Base-by-base conservation (phyloP, 768 basidiomycete genomes). In the Neoboletus brunneissimus region DNA sequence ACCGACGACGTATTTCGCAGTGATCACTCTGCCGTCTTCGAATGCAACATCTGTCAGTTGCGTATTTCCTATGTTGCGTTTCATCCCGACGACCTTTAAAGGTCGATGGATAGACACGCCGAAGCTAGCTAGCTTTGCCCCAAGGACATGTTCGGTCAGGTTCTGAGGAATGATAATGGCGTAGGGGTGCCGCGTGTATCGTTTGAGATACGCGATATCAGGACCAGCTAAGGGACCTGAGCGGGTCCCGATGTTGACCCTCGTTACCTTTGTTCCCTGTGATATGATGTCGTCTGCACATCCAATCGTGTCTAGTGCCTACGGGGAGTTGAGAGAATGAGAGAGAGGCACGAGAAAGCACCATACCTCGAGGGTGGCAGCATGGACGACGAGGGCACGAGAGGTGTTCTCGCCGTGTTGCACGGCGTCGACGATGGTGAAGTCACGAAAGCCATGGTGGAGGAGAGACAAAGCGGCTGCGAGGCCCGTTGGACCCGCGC, bases 311-410 rank as follows among this genome's bases (percentile, higher is more conserved):
- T 82, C 77, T 5, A 84, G 67, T 0, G 77, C 75, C 48, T 48
- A 35, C 32, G 22, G 12, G 1, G 2, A 5, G 18, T 23, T 48
- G 10, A 48, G 32, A 34, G 9, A 31, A 10, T 1, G 10, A 31
- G 9, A 18, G 23, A 5, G 16, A 8, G 3, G 4, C 10, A 15
- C 11, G n/a, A n/a, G 1, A 11, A 48, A 3, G 3, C 4, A 1
- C 0, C 22, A 6, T 45, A 80, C 81, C 73, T 83, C 82, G 20
- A 84, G 69, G 3, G 82, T 83, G 32, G 80, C 78, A n/a, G 82
- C 77, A 58, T 84, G 82, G 29, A 83, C 63, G 1, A 75, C 70
- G 7, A 79, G 59, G 0, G 83, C 81, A 12, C 82, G 77, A 13
- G 82, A 80, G 5, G 75, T 69, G 46, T 74, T 72, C 47, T 72